phyloP scores from a whole-genome alignment of 23 red algal species.

The Gracilariopsis chorda region DNA sequence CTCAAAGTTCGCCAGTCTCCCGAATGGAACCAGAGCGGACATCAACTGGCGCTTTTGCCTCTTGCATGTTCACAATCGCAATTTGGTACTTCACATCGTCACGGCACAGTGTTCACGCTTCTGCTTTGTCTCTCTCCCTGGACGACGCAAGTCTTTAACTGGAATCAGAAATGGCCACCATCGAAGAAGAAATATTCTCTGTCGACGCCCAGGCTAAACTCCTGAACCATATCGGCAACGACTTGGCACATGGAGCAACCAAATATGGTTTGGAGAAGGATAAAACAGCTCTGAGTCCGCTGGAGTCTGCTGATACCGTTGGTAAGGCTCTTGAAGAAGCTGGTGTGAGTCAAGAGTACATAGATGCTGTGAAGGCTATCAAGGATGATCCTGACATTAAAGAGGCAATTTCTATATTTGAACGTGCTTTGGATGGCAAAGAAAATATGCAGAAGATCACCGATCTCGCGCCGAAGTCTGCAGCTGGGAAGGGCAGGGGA shows the following conservation, averaged over 20 bases:
- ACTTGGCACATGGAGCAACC: background rate
- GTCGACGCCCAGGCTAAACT: background rate
- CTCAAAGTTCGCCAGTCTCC: no score
- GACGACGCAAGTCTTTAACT: no score
- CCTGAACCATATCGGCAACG: background rate
- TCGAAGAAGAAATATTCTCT: background rate
- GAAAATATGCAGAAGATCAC: background rate
- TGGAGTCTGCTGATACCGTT: background rate
- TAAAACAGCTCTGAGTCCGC: background rate
- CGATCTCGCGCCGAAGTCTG: background rate
- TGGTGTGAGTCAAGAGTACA: background rate
- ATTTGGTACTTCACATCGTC: no score
- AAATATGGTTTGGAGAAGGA: background rate
- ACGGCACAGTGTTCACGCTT: no score
- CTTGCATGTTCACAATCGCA: no score
- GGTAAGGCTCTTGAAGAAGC: background rate
- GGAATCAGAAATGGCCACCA: no score
- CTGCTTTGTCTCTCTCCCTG: no score
- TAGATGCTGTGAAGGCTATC: background rate
- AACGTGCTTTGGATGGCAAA: background rate
- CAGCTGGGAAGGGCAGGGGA: background rate
- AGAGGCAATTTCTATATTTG: background rate
- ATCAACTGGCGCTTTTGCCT: no score
- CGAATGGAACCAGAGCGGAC: no score
- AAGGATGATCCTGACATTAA: background rate